Conservation (phyloP, 352 stramenopile genomes). For the Phytopythium litorale region DNA sequence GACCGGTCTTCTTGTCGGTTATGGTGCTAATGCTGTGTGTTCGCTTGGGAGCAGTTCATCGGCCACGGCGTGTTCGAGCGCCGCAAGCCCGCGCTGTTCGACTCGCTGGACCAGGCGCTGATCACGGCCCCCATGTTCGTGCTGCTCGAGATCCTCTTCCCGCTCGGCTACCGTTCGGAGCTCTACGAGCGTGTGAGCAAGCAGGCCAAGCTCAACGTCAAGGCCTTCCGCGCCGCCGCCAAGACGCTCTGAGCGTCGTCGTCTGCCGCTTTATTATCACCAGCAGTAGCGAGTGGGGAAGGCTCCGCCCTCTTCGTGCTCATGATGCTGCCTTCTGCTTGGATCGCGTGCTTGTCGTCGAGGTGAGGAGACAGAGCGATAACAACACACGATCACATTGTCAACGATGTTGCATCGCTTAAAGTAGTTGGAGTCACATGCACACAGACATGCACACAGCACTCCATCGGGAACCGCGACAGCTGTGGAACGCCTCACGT, state of each 20-base stretch:
- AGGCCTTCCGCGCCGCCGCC: conserved; percentile 34
- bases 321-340: not conserved
- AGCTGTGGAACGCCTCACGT: not conserved
- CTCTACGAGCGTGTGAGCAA: conserved; percentile 54
- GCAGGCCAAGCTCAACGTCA: conserved; percentile 57
- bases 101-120: conserved; percentile 80
- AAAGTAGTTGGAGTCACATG: not conserved
- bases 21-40: too few relatives aligned
- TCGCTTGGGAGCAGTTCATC: conserved; percentile 53
- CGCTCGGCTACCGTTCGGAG: conserved; percentile 69
- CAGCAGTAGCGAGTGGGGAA: not conserved
- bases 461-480: not conserved
- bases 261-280: not conserved
- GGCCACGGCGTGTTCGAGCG: conserved; percentile 85
- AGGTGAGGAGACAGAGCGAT: not conserved
- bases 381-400: not conserved
- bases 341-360: not conserved
- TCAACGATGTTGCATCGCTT: not conserved
- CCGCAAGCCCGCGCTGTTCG: conserved; percentile 76
- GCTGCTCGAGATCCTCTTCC: conserved; percentile 73
- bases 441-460: not conserved
- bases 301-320: not conserved
- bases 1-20: too few relatives aligned
- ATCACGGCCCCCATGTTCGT: conserved; percentile 87
- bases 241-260: conserved; percentile 27